Evolutionary conservation across 768 basidiomycete genomes (phyloP).

Genomic region (Rhodosporidiobolus sp.): DNA sequence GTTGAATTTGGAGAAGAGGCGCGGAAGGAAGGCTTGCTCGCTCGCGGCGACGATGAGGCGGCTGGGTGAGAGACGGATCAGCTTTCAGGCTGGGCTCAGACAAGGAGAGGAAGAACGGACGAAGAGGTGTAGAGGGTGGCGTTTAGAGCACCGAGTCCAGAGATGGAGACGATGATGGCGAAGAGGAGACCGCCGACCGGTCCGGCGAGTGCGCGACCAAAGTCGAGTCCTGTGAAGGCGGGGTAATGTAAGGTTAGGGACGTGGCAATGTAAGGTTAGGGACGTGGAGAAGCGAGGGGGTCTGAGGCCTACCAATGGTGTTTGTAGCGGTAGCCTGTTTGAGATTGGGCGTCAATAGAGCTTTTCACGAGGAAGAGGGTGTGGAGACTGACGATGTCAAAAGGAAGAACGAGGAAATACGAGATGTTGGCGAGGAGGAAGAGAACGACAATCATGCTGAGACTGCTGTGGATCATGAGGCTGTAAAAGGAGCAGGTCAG

Average conservation of each 20-base stretch:
- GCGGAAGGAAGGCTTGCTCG: conserved; percentile 78
- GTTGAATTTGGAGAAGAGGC: conserved; percentile 73
- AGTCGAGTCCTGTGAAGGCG: conserved; percentile 59
- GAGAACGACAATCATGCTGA: conserved; percentile 50
- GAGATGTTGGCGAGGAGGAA: conserved; percentile 80
- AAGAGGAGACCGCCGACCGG: conserved; percentile 81
- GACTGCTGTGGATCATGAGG: conserved; percentile 31
- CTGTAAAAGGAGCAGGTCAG: background rate
- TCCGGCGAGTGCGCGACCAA: conserved; percentile 81
- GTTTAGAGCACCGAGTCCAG: conserved; percentile 92
- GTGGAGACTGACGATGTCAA: conserved; percentile 43
- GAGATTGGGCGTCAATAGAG: background rate
- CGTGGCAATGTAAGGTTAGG: no score
- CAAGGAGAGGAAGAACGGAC: conserved; percentile 53
- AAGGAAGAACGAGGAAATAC: conserved; percentile 84
- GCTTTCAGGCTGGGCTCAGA: background rate
- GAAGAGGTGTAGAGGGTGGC: conserved; percentile 31
- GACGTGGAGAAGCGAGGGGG: no score
- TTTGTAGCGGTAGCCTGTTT: conserved; percentile 23
- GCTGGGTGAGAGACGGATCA: conserved; percentile 67
- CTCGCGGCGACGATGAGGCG: conserved; percentile 85
- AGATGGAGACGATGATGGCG: conserved; percentile 85
- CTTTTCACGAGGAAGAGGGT: background rate
- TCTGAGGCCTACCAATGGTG: conserved; percentile 14
- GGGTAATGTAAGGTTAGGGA: no score